phyloP scores from a whole-genome alignment of 1,284 basidiomycete genomes.

The Melampsora occidentalis region DNA sequence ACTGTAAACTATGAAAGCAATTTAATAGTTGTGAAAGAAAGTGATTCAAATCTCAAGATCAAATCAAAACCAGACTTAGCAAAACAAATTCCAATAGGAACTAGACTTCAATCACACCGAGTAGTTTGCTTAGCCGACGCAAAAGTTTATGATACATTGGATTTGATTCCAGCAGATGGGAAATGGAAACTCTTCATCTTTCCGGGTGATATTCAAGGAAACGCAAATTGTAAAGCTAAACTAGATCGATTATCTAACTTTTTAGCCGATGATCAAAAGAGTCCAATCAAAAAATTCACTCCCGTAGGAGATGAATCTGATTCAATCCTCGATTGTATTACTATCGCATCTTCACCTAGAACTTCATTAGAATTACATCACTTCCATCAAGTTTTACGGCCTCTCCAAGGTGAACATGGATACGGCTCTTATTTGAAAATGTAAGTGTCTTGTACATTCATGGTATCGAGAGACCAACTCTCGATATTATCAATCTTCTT shows the following conservation, averaged over 20 bases:
- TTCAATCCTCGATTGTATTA: conserved; percentile 48
- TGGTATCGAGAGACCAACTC: conserved; percentile 15
- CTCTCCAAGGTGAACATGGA: not conserved
- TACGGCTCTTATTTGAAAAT: conserved; percentile 19
- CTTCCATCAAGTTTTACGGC: not conserved
- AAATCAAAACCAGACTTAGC: conserved; percentile 43
- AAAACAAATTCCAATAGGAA: conserved; percentile 1
- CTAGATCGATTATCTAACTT: conserved; percentile 3
- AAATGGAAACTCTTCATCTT: conserved; percentile 3
- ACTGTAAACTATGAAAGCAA: conserved; percentile 51
- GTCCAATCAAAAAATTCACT: conserved; percentile 37
- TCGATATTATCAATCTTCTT: not conserved
- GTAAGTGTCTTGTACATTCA: conserved; percentile 25
- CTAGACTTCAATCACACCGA: conserved; percentile 46
- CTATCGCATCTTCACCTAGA: conserved; percentile 44
- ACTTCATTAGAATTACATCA: conserved; percentile 44
- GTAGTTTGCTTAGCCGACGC: conserved; percentile 48
- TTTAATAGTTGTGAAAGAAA: conserved; percentile 46
- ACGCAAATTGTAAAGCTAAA: conserved; percentile 19
- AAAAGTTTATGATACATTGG: conserved; percentile 39
- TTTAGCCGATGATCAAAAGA: conserved; percentile 2
- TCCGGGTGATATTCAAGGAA: conserved; percentile 14
- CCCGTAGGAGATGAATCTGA: conserved; percentile 47
- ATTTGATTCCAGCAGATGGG: conserved; percentile 11
- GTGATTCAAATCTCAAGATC: conserved; percentile 45